These are phyloP conservation scores for Hippophae tibetana DNA, from an alignment of 306 rosid genomes.

Conservation along the genomic window DNA sequence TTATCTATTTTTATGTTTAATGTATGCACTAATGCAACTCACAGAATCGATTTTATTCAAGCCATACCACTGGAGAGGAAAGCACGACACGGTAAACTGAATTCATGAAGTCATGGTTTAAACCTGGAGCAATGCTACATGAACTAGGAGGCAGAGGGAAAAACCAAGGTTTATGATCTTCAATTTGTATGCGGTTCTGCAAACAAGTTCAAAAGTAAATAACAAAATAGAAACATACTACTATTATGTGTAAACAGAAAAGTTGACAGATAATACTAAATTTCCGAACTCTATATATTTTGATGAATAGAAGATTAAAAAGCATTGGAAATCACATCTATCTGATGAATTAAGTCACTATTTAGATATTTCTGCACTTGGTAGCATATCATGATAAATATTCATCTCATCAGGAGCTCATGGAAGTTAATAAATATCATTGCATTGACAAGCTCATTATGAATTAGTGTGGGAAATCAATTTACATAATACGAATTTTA, in stretches of 20 bases:
- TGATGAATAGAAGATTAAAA: background rate
- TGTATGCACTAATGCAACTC: background rate
- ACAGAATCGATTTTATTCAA: background rate
- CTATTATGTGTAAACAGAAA: conserved; percentile 2
- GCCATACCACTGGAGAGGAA: conserved; percentile 86
- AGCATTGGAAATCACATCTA: too few species aligned
- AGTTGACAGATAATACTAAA: background rate
- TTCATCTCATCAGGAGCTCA: too few species aligned
- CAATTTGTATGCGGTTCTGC: conserved; percentile 44
- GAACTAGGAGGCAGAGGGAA: conserved; percentile 72
- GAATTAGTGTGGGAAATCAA: too few species aligned
- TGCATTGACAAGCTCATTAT: too few species aligned
- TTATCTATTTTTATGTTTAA: too few species aligned
- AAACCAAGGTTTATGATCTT: conserved; percentile 70
- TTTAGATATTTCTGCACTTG: too few species aligned
- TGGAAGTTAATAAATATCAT: too few species aligned
- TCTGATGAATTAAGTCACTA: too few species aligned
- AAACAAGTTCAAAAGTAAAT: conserved; percentile 22
- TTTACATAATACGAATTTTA: too few species aligned
- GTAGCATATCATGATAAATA: too few species aligned
- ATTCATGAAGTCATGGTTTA: conserved; percentile 78
- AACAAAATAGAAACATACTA: conserved; percentile 11
- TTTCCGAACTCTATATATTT: conserved; percentile 1
- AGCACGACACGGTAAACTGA: conserved; percentile 66
- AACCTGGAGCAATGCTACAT: conserved; percentile 66